These are phyloP conservation scores for Staphylotrichum tortipilum DNA, from an alignment of 495 filamentous ascomycete species.

Conservation along the genomic window DNA sequence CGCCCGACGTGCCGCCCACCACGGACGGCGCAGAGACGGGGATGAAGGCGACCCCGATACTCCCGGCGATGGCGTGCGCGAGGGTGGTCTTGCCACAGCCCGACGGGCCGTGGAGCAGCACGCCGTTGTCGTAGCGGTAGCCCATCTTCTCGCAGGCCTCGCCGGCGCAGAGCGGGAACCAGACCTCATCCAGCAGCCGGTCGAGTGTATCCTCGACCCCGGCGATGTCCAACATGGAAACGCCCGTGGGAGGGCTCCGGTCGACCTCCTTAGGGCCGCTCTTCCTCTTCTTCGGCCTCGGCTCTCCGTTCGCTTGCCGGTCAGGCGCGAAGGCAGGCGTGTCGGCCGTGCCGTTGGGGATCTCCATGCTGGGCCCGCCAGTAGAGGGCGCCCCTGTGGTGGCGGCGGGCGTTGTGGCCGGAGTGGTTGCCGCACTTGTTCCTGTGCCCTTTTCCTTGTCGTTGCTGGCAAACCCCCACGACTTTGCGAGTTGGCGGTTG, in stretches of 20 bases:
- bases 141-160: conserved; percentile 47
- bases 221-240: conserved; percentile 74
- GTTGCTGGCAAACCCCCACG: conserved; percentile 46
- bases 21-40: conserved; percentile 82
- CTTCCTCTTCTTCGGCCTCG: conserved; percentile 58
- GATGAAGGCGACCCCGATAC: conserved; percentile 77
- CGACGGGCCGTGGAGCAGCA: conserved; percentile 84
- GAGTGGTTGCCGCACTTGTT: conserved; percentile 4
- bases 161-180: conserved; percentile 63
- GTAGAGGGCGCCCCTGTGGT: not conserved
- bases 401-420: not conserved
- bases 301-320: conserved; percentile 57
- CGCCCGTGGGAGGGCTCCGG: conserved; percentile 62
- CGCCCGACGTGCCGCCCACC: conserved; percentile 90
- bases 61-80: conserved; percentile 80
- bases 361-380: not conserved
- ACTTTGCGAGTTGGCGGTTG: conserved; percentile 38
- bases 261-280: conserved; percentile 39
- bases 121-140: conserved; percentile 74
- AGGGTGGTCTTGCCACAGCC: conserved; percentile 95
- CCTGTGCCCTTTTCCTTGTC: conserved; percentile 16
- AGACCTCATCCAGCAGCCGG: conserved; percentile 70
- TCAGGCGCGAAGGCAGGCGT: conserved; percentile 4
- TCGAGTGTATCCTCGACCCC: conserved; percentile 74
- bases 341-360: not conserved